Percentiles rank a stretch among this genome's conserved stretches.
Conservation (phyloP, 2,329 filamentous ascomycete genomes). For the Exophiala alcalophila region DNA sequence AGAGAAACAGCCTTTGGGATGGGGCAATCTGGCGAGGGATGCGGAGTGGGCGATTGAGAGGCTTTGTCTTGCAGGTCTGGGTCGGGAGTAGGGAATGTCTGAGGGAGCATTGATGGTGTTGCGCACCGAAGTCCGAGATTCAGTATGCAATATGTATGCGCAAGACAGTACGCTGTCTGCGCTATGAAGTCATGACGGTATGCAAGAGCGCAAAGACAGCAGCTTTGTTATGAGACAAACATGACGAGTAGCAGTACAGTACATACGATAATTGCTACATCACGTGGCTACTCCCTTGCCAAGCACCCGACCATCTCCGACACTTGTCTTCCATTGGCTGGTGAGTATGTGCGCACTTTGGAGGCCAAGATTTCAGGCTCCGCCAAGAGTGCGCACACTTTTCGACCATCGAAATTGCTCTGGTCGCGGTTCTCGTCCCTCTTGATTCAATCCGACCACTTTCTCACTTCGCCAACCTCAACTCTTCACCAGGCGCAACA, state of each 20-base stretch:
- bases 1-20: conserved; percentile 12
- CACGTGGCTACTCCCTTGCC: too few relatives aligned
- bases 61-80: conserved; percentile 16
- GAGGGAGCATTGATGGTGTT: not conserved
- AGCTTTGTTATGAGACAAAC: too few relatives aligned
- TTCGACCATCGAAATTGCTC: conserved; percentile 16
- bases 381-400: conserved; percentile 26
- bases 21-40: conserved; percentile 20
- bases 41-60: conserved; percentile 17
- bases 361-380: conserved; percentile 21
- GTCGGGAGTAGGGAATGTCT: not conserved
- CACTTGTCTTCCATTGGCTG: too few relatives aligned
- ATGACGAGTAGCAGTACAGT: too few relatives aligned
- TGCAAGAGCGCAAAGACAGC: too few relatives aligned
- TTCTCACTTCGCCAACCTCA: conserved; percentile 12
- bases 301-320: too few relatives aligned
- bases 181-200: too few relatives aligned
- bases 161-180: too few relatives aligned
- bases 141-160: too few relatives aligned
- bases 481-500: conserved; percentile 22
- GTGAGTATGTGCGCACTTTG: too few relatives aligned
- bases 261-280: too few relatives aligned
- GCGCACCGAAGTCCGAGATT: too few relatives aligned
- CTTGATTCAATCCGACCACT: conserved; percentile 1
- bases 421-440: not conserved